A percentile compares a stretch with the other conserved stretches of the same genome.
Evolutionary conservation across 2,329 filamentous ascomycete genomes (phyloP).

Genomic region (Furcasterigmium furcatum): DNA sequence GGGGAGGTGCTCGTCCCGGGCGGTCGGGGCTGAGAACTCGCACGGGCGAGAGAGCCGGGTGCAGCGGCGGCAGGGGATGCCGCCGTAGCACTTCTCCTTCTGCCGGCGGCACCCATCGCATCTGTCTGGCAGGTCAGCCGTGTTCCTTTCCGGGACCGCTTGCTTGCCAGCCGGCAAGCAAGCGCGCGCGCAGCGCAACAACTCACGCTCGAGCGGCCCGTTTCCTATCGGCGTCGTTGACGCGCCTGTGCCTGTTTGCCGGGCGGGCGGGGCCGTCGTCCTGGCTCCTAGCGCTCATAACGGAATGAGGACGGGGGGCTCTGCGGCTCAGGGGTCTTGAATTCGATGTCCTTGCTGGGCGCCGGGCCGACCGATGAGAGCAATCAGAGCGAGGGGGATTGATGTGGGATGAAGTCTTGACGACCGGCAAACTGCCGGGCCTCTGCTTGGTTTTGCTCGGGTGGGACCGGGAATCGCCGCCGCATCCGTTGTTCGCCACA

Average conservation of each 20-base stretch:
- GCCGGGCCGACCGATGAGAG: background rate
- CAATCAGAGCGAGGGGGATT: background rate
- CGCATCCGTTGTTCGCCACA: no score
- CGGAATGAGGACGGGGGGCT: background rate
- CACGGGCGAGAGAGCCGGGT: conserved; percentile 47
- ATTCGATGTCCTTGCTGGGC: no score
- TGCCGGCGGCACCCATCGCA: conserved; percentile 52
- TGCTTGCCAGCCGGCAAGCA: no score
- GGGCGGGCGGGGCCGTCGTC: background rate
- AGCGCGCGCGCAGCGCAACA: no score
- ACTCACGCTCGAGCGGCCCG: background rate
- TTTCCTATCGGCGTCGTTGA: background rate
- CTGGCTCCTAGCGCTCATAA: background rate
- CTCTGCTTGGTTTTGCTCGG: no score
- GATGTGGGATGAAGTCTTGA: background rate
- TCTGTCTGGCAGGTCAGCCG: conserved; percentile 26
- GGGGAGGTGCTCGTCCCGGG: conserved; percentile 20
- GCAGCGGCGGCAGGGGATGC: conserved; percentile 50
- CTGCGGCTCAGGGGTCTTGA: background rate
- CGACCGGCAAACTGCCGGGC: background rate
- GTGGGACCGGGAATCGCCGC: no score
- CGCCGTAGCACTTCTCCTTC: conserved; percentile 56
- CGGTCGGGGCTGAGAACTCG: conserved; percentile 36
- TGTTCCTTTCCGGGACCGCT: background rate
- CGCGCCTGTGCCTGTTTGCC: background rate